phyloP scores from a whole-genome alignment of 345 rosid species.

The Euphorbia pulcherrima region DNA sequence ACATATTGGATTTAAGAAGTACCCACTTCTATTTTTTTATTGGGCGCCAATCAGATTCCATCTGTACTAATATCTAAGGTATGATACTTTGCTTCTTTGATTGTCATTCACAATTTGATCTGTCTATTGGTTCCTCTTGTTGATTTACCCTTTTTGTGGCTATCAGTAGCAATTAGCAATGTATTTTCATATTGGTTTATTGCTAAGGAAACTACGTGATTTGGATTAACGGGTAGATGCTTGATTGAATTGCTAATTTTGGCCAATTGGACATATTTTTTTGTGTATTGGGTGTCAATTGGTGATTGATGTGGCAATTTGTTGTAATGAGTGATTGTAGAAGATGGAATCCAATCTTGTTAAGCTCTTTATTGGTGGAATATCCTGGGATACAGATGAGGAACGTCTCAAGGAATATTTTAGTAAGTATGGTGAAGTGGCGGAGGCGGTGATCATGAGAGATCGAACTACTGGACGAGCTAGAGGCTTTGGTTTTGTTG shows the following conservation, averaged over 20 bases:
- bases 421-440: constrained; percentile 77
- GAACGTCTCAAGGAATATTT: constrained; percentile 85
- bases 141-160: not conserved
- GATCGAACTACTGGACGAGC: constrained; percentile 95
- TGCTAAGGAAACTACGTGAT: constrained; percentile 14
- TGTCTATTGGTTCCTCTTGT: constrained; percentile 11
- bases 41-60: constrained; percentile 55
- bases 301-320: constrained; percentile 33
- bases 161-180: not conserved
- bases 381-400: constrained; percentile 97
- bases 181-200: constrained; percentile 14
- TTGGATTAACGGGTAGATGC: constrained; percentile 13
- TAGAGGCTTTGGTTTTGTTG: constrained; percentile 93
- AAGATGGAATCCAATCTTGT: constrained; percentile 97
- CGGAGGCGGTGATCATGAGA: constrained; percentile 94
- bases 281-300: constrained; percentile 22
- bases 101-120: constrained; percentile 34
- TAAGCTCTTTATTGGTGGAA: constrained; percentile 97
- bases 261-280: constrained; percentile 4
- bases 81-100: constrained; percentile 24
- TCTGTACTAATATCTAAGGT: constrained; percentile 42
- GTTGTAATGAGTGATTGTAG: constrained; percentile 36
- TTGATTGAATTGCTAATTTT: constrained; percentile 20
- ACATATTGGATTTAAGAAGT: constrained; percentile 51
- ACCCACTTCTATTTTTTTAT: constrained; percentile 41